These are phyloP conservation scores for Trichoderma lentiforme DNA, from an alignment of 2,329 filamentous ascomycete species.

Conservation along the genomic window DNA sequence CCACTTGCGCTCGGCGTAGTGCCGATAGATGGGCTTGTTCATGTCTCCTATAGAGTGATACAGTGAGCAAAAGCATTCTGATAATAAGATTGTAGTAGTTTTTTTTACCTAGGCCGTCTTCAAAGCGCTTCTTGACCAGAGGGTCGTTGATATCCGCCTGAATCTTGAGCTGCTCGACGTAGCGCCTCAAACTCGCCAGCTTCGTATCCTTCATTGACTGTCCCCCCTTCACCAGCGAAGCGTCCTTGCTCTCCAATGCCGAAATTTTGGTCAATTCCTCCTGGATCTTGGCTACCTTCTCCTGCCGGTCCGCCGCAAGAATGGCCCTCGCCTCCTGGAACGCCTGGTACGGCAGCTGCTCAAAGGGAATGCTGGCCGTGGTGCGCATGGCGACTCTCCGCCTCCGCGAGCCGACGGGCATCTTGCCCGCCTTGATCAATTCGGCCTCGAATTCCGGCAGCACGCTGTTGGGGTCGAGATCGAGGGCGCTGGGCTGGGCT, in stretches of 20 bases:
- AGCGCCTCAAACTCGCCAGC: slow-evolving; percentile 65
- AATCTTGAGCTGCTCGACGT: slow-evolving; percentile 80
- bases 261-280: slow-evolving; percentile 66
- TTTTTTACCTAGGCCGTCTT: slow-evolving; percentile 75
- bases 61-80: neutral
- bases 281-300: slow-evolving; percentile 74
- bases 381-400: slow-evolving; percentile 70
- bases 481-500: slow-evolving; percentile 34
- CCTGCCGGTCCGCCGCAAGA: slow-evolving; percentile 71
- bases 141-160: slow-evolving; percentile 94
- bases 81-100: accelerated
- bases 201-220: slow-evolving; percentile 62
- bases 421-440: slow-evolving; percentile 65
- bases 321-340: slow-evolving; percentile 94
- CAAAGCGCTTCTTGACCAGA: slow-evolving; percentile 85
- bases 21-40: slow-evolving; percentile 92
- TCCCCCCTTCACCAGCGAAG: slow-evolving; percentile 58
- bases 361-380: slow-evolving; percentile 72
- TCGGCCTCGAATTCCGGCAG: slow-evolving; percentile 56
- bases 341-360: slow-evolving; percentile 92
- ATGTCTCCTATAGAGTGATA: slow-evolving; percentile 69
- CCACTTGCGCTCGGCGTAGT: slow-evolving; percentile 87
- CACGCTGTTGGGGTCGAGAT: slow-evolving; percentile 67
- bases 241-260: slow-evolving; percentile 57
- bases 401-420: slow-evolving; percentile 79